phyloP scores from a whole-genome alignment of 805 yeast genomes.

The Hanseniaspora pseudoguilliermondii region DNA sequence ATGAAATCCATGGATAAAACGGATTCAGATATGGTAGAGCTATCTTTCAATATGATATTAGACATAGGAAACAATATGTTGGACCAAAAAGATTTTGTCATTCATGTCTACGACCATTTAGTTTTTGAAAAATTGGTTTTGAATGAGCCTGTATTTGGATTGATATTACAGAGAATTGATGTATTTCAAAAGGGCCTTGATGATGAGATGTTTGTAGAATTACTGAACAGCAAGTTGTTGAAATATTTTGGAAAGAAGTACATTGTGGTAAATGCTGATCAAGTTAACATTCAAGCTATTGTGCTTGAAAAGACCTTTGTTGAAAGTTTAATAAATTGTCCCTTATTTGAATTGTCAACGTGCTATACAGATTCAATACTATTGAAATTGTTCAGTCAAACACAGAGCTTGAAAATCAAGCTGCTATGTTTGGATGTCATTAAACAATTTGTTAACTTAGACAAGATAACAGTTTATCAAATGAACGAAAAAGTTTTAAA shows the following conservation, averaged over 20 bases:
- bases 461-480: conserved; percentile 56
- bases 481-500: conserved; percentile 75
- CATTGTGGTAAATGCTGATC: conserved; percentile 10
- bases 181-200: conserved; percentile 39
- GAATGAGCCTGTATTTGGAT: conserved; percentile 21
- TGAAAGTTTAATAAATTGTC: conserved; percentile 17
- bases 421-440: conserved; percentile 47
- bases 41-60: conserved; percentile 19
- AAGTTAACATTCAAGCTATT: conserved; percentile 17
- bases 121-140: conserved; percentile 15
- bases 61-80: neutral
- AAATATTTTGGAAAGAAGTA: conserved; percentile 18
- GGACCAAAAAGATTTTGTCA: neutral
- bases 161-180: conserved; percentile 37
- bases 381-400: conserved; percentile 62
- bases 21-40: conserved; percentile 16
- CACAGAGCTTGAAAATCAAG: conserved; percentile 73
- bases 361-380: conserved; percentile 59
- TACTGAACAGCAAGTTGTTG: conserved; percentile 16
- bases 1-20: conserved; percentile 23
- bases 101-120: neutral
- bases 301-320: conserved; percentile 29
- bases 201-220: conserved; percentile 36
- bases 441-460: conserved; percentile 40
- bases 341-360: conserved; percentile 38